Evolutionary conservation across 306 rosid genomes (phyloP).

Genomic region (Comarum palustre): DNA sequence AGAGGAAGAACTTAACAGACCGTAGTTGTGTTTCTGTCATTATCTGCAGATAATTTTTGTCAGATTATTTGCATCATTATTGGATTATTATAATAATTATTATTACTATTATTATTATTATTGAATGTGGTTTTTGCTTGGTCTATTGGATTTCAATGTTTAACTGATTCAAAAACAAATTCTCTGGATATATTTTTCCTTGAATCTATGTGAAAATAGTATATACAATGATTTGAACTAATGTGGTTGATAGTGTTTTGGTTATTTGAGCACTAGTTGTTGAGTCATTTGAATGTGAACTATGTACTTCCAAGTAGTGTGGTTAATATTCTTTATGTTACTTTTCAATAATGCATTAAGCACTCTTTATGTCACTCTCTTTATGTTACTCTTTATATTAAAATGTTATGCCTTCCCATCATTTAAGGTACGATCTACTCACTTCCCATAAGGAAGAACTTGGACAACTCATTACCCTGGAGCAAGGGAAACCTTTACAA

Average conservation of each 20-base stretch:
- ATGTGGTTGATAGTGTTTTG: background rate
- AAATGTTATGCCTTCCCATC: conserved; percentile 19
- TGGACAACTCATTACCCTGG: conserved; percentile 89
- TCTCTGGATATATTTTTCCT: background rate
- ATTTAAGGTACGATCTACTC: conserved; percentile 74
- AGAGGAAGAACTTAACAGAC: background rate
- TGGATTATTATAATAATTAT: background rate
- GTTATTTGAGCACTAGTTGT: background rate
- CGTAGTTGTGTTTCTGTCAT: background rate
- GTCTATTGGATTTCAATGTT: background rate
- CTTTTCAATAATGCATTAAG: conserved; percentile 13
- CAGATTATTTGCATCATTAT: background rate
- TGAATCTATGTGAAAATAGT: background rate
- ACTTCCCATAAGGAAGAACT: conserved; percentile 76
- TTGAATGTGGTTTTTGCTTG: background rate
- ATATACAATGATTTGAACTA: background rate
- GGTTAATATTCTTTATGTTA: conserved; percentile 14
- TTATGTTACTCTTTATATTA: conserved; percentile 11
- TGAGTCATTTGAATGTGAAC: background rate
- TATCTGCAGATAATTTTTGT: background rate
- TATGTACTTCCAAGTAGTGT: background rate
- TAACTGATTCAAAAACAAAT: background rate
- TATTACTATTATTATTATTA: background rate
- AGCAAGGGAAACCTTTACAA: conserved; percentile 92
- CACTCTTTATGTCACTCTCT: background rate